phyloP scores from a whole-genome alignment of 805 yeast species.

The Kuraishia cidri region DNA sequence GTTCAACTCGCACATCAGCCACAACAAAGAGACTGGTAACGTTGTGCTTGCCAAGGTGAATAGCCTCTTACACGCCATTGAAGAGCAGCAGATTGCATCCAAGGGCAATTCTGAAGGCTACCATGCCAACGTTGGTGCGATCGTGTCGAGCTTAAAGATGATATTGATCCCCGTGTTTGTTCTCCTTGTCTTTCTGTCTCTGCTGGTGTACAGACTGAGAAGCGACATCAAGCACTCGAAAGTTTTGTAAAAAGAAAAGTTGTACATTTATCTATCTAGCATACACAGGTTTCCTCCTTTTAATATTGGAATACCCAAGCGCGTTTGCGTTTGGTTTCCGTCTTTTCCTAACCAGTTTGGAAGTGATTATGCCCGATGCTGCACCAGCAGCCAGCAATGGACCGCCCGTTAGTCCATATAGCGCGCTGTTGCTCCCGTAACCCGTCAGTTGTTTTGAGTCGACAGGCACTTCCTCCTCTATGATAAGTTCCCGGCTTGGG shows the following conservation, averaged over 20 bases:
- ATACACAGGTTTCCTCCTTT: constrained; percentile 36
- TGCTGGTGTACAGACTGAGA: constrained; percentile 44
- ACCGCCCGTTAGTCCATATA: too few relatives aligned
- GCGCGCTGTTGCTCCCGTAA: too few relatives aligned
- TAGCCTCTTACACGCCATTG: not conserved
- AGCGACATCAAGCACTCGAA: constrained; percentile 57
- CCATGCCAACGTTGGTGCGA: not conserved
- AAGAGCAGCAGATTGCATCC: not conserved
- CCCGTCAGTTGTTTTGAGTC: too few relatives aligned
- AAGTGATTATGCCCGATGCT: constrained; percentile 17
- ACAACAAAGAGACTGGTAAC: constrained; percentile 1
- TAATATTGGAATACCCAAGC: constrained; percentile 32
- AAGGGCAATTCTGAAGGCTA: not conserved
- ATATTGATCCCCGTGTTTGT: constrained; percentile 27
- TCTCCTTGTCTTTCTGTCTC: constrained; percentile 28
- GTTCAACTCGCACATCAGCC: not conserved
- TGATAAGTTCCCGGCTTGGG: not conserved
- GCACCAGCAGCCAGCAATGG: too few relatives aligned
- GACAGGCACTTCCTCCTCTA: not conserved
- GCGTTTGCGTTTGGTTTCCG: constrained; percentile 40
- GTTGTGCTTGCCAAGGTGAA: constrained; percentile 1
- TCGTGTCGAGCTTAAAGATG: constrained; percentile 8
- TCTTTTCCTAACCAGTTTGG: constrained; percentile 32
- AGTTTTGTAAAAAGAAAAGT: constrained; percentile 26
- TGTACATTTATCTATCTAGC: too few relatives aligned